Base-by-base conservation (phyloP, 306 rosid species). In the Rosa persica region DNA sequence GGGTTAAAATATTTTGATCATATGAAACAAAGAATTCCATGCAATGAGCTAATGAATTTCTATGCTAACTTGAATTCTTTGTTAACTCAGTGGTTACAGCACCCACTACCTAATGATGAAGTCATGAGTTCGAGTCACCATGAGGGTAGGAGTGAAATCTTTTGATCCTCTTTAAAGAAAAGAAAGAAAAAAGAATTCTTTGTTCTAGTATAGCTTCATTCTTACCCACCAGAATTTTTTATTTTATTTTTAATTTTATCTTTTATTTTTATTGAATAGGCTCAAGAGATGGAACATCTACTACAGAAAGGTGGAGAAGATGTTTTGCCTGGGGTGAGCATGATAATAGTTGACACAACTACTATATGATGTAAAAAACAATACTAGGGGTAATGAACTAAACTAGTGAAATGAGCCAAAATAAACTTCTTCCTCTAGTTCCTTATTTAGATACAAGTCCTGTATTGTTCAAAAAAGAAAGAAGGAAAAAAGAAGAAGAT, bases 1-100 rank as follows among this genome's bases (percentile, higher is more conserved):
- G 98, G 98, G 48, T 88, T 95, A 81, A 95, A 87, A 81, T 95
- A 95, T 87, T 92, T 90, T 86, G 84, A 95, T 82, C 97, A 95
- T 86, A 88, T 95, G 79, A 82, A 81, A 82, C 86, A 91, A 64
- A 91, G 97, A 73, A 91, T 95, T 77, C 97, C 93, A 58, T 90
- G 91, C 69, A 84, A 92, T 42, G 97, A 95, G 98, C 97, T 91
- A 34, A 51, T 19, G 22, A 57, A 67, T 72, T 78, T 73, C 77
- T 42, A 68, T 34, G 55, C 40, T 70, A 20, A 55, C 67, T 5
- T 65, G 55, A 54, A n/a, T 42, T 42, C 25, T 68, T 49, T 48
- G 43, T 34, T 71, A n/a, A n/a, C n/a, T n/a, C n/a, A n/a, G n/a
- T n/a, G n/a, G n/a, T n/a, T n/a, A n/a, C n/a, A n/a, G n/a, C n/a